A percentile compares a stretch with the other conserved stretches of the same genome.
phyloP scores from a whole-genome alignment of 371 early-diverging fungal genomes.

The Globomyces sp. region DNA sequence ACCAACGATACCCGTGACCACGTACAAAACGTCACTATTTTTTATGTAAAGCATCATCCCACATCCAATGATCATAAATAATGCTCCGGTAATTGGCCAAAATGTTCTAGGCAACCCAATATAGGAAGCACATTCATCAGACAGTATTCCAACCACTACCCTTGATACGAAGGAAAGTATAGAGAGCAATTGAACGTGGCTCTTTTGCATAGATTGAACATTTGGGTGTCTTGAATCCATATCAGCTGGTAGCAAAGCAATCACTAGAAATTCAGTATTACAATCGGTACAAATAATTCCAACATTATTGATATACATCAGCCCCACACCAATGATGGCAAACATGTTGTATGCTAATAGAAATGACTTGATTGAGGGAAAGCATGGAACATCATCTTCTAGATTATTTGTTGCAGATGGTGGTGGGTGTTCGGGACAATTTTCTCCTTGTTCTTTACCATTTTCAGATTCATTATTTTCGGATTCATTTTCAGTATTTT shows the following conservation, averaged over 20 bases:
- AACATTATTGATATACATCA: constrained; percentile 28
- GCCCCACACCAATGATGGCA: constrained; percentile 21
- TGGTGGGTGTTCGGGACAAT: not conserved
- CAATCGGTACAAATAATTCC: constrained; percentile 20
- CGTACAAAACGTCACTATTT: constrained; percentile 11
- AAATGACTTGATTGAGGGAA: constrained; percentile 15
- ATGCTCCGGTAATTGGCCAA: constrained; percentile 16
- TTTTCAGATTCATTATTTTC: no score
- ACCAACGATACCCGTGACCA: constrained; percentile 27
- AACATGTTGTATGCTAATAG: constrained; percentile 17
- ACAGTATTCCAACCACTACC: constrained; percentile 15
- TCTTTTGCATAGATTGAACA: constrained; percentile 25
- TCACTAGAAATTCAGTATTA: not conserved
- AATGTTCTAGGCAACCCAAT: not conserved
- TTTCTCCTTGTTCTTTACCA: not conserved
- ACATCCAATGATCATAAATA: constrained; percentile 16
- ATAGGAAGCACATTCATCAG: constrained; percentile 12
- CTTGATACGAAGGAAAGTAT: constrained; percentile 19
- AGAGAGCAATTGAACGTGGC: constrained; percentile 25
- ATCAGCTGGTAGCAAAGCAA: constrained; percentile 18
- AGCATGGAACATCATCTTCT: constrained; percentile 15
- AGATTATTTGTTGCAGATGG: constrained; percentile 12
- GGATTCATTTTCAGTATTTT: no score
- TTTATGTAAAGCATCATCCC: not conserved
- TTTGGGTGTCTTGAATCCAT: constrained; percentile 11